Percentiles rank a stretch among this genome's conserved stretches.
These are phyloP conservation scores for Chrysanthemum seticuspe DNA, from an alignment of 129 eudicot species.

Conservation along the genomic window DNA sequence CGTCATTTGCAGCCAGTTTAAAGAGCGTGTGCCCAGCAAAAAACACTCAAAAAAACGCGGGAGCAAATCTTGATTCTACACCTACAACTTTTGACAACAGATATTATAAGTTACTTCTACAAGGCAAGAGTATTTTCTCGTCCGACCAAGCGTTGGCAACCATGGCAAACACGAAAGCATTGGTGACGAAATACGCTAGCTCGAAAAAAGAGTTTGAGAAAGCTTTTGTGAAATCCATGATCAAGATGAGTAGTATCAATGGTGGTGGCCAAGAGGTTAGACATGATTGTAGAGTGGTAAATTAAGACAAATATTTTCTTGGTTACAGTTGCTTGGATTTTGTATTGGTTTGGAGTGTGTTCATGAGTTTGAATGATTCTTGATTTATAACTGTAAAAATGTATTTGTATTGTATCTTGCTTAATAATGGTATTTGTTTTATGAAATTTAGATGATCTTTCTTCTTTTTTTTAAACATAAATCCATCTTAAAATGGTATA, in stretches of 20 bases:
- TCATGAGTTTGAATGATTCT: not conserved
- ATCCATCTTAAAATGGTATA: too few species aligned
- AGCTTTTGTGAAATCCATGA: constrained; percentile 9
- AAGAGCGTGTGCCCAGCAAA: constrained; percentile 21
- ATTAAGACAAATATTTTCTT: not conserved
- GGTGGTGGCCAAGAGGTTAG: constrained; percentile 11
- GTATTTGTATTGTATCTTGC: not conserved
- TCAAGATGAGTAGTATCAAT: constrained; percentile 7
- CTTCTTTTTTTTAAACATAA: not conserved
- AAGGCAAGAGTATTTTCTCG: constrained; percentile 3
- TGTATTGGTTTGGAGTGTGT: not conserved
- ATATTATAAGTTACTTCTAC: constrained; percentile 3
- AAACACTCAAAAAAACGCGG: constrained; percentile 24
- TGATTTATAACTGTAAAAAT: constrained; percentile 2
- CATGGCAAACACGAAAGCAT: constrained; percentile 1
- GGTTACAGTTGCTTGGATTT: not conserved
- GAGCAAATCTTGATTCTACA: constrained; percentile 37
- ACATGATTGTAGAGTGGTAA: constrained; percentile 13
- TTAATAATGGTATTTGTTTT: not conserved
- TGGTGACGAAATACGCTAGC: not conserved
- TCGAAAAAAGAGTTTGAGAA: constrained; percentile 8
- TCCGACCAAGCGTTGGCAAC: constrained; percentile 9
- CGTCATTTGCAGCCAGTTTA: constrained; percentile 24
- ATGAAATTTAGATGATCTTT: not conserved
- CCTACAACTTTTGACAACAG: constrained; percentile 10